phyloP scores from a whole-genome alignment of 2,329 filamentous ascomycete genomes.

The Venturiaceae sp. region DNA sequence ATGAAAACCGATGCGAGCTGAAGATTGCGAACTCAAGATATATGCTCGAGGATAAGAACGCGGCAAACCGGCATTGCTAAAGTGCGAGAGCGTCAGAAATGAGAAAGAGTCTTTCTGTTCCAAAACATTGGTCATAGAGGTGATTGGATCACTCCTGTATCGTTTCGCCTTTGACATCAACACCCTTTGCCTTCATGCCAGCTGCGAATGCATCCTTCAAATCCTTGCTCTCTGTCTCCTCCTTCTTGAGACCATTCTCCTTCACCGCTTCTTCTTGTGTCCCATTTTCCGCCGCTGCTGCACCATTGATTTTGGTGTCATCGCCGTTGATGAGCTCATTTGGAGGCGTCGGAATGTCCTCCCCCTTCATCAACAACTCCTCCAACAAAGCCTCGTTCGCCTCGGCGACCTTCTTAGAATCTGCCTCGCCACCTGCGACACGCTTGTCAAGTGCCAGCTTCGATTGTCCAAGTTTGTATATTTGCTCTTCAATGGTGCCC shows the following conservation, averaged over 20 bases:
- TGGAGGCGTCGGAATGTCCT: conserved; percentile 4
- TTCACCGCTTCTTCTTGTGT: conserved; percentile 2
- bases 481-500: conserved; percentile 84
- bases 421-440: conserved; percentile 52
- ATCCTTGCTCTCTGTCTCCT: conserved; percentile 16
- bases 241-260: conserved; percentile 5
- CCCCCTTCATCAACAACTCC: conserved; percentile 11
- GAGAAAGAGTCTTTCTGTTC: no score
- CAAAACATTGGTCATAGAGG: no score
- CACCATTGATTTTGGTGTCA: conserved; percentile 6
- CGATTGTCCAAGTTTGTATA: conserved; percentile 81
- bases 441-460: conserved; percentile 83
- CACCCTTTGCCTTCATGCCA: conserved; percentile 22
- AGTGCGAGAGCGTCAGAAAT: no score
- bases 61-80: no score
- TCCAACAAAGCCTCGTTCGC: conserved; percentile 30
- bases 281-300: conserved; percentile 5
- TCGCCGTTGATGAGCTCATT: neutral
- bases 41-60: no score
- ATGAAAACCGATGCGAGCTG: no score
- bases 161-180: neutral
- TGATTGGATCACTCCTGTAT: neutral
- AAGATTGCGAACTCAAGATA: no score
- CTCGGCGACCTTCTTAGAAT: conserved; percentile 24
- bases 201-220: conserved; percentile 30